A percentile compares a stretch with the other conserved stretches of the same genome.
phyloP scores from a whole-genome alignment of 2,329 filamentous ascomycete genomes.

The Aspergillus carbonarius region DNA sequence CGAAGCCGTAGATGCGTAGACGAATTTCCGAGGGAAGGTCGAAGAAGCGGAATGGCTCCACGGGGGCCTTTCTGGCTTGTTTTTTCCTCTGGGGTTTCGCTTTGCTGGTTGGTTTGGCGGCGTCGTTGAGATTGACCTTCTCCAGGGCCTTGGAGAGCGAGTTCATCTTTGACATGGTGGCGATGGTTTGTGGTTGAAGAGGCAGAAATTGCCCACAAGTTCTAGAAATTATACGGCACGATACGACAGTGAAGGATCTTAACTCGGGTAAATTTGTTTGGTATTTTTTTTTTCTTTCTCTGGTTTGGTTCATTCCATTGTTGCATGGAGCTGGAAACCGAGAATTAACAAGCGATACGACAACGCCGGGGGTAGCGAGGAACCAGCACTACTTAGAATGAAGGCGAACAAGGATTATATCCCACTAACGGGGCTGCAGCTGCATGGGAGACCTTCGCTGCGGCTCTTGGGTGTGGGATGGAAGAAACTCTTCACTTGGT shows the following conservation, averaged over 20 bases:
- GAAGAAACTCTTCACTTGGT: slow-evolving; percentile 39
- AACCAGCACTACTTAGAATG: slow-evolving; percentile 14
- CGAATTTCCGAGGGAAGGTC: slow-evolving; percentile 55
- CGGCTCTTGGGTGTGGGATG: slow-evolving; percentile 51
- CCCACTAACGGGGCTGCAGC: slow-evolving; percentile 51
- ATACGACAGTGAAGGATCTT: slow-evolving; percentile 18
- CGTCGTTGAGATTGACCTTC: slow-evolving; percentile 25
- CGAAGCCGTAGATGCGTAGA: slow-evolving; percentile 48
- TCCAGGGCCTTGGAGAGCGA: slow-evolving; percentile 24
- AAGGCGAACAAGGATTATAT: slow-evolving; percentile 35
- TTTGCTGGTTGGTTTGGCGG: slow-evolving; percentile 16
- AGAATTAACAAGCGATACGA: slow-evolving; percentile 15
- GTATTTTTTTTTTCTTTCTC: slow-evolving; percentile 1
- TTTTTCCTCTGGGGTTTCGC: slow-evolving; percentile 15
- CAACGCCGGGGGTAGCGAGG: neutral
- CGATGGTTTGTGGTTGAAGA: neutral
- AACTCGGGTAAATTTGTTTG: slow-evolving; percentile 1
- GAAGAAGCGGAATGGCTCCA: slow-evolving; percentile 51
- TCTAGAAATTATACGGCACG: slow-evolving; percentile 11
- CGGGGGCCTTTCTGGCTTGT: neutral
- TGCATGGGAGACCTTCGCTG: slow-evolving; percentile 48
- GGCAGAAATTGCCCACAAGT: slow-evolving; percentile 12
- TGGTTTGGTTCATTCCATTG: slow-evolving; percentile 25
- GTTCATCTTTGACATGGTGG: slow-evolving; percentile 11
- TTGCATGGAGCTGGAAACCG: slow-evolving; percentile 20